Percentiles rank a stretch among this genome's conserved stretches.
Conservation (phyloP, 139 green algal species). For the Chlorella sp. region DNA sequence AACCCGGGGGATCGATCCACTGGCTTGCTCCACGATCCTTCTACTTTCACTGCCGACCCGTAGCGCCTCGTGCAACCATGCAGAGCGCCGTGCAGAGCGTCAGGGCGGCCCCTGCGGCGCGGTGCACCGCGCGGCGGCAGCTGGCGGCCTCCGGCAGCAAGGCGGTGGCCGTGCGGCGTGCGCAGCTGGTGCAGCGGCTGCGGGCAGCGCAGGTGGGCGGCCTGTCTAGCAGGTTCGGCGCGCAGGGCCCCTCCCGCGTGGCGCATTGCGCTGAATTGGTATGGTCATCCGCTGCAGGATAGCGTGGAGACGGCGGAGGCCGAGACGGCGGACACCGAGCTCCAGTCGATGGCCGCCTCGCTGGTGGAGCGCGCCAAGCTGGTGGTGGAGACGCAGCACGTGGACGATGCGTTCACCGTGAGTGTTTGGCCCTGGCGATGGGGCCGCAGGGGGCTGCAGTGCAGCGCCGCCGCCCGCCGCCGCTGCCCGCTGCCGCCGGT, state of each 20-base stretch:
- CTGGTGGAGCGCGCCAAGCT: slow-evolving; percentile 43
- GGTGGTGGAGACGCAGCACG: slow-evolving; percentile 22
- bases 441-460: not conserved
- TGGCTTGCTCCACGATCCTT: too few species aligned
- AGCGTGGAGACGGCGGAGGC: slow-evolving; percentile 17
- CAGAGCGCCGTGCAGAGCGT: too few species aligned
- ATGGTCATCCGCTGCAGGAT: not conserved
- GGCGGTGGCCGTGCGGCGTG: not conserved
- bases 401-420: slow-evolving; percentile 40
- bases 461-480: not conserved
- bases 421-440: not conserved
- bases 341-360: slow-evolving; percentile 42
- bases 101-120: not conserved
- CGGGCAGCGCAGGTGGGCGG: slow-evolving; percentile 8
- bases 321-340: slow-evolving; percentile 9
- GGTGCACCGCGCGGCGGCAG: not conserved
- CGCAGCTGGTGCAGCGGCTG: not conserved
- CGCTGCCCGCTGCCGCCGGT: not conserved
- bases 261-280: not conserved
- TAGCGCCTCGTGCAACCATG: too few species aligned
- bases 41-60: too few species aligned
- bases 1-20: too few species aligned
- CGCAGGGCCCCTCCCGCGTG: not conserved
- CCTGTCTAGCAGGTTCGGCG: slow-evolving; percentile 17
- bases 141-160: not conserved